These are phyloP conservation scores for Aleurites moluccanus DNA, from an alignment of 441 rosid genomes.

Conservation along the genomic window DNA sequence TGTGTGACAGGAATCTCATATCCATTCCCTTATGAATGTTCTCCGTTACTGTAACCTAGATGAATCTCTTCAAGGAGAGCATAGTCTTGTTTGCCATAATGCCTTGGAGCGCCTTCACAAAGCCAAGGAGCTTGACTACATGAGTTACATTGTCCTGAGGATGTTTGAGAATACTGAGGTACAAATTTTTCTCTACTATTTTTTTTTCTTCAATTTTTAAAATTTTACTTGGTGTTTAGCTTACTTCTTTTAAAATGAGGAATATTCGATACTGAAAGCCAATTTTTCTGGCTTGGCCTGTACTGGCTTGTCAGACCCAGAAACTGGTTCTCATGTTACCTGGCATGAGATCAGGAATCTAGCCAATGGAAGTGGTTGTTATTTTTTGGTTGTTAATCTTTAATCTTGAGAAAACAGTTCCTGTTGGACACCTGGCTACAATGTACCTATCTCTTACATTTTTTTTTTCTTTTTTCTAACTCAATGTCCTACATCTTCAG, in stretches of 20 bases:
- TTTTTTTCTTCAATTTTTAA: not conserved
- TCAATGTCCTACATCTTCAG: not conserved
- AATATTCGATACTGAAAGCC: slow-evolving; percentile 1
- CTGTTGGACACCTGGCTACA: not conserved
- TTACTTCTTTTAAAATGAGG: slow-evolving; percentile 4
- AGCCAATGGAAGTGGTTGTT: not conserved
- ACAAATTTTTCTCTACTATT: slow-evolving; percentile 3
- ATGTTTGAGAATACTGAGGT: slow-evolving; percentile 96
- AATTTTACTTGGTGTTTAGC: not conserved
- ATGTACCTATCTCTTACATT: not conserved
- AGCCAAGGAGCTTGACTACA: slow-evolving; percentile 98
- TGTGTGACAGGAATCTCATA: slow-evolving; percentile 85
- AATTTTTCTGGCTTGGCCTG: not conserved
- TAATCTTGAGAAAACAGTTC: slow-evolving; percentile 9
- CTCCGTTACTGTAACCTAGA: slow-evolving; percentile 98
- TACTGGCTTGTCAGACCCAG: not conserved
- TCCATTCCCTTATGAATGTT: slow-evolving; percentile 98
- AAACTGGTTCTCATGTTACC: not conserved
- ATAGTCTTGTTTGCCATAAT: slow-evolving; percentile 74
- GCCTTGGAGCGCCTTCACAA: slow-evolving; percentile 86
- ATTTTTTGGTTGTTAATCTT: not conserved
- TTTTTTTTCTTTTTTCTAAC: not conserved
- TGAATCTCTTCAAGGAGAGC: slow-evolving; percentile 96
- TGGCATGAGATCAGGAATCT: not conserved
- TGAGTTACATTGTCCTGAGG: slow-evolving; percentile 96